A percentile compares a stretch with the other conserved stretches of the same genome.
These are phyloP conservation scores for Claviceps paspali DNA, from an alignment of 2,329 filamentous ascomycete genomes.

Conservation along the genomic window DNA sequence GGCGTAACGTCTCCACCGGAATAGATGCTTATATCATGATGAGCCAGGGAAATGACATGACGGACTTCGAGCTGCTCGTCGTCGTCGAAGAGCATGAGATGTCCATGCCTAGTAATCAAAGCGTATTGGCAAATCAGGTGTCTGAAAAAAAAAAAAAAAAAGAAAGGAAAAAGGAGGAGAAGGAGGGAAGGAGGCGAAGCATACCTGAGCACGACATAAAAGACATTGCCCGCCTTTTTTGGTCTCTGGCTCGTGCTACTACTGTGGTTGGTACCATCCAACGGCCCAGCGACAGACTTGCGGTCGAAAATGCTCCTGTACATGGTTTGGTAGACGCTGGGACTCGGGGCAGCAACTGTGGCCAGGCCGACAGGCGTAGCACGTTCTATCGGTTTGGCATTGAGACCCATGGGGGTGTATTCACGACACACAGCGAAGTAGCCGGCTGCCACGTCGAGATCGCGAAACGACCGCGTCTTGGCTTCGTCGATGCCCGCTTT, in stretches of 20 bases:
- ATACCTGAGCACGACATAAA: slow-evolving; percentile 80
- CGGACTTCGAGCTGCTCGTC: slow-evolving; percentile 89
- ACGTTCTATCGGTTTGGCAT: slow-evolving; percentile 81
- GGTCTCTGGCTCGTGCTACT: slow-evolving; percentile 35
- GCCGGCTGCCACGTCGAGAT: slow-evolving; percentile 68
- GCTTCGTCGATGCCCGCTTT: slow-evolving; percentile 43
- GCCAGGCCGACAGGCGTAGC: slow-evolving; percentile 62
- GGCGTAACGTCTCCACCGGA: slow-evolving; percentile 63
- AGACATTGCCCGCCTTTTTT: slow-evolving; percentile 67
- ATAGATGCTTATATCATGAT: slow-evolving; percentile 75
- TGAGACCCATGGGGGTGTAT: slow-evolving; percentile 81
- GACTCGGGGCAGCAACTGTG: slow-evolving; percentile 64
- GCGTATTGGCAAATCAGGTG: neutral
- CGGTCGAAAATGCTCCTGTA: slow-evolving; percentile 91
- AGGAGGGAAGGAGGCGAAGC: slow-evolving; percentile 11
- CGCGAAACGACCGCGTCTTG: slow-evolving; percentile 38
- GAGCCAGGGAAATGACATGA: slow-evolving; percentile 83
- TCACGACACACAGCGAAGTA: slow-evolving; percentile 94
- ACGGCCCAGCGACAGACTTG: slow-evolving; percentile 34
- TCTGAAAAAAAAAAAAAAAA: neutral
- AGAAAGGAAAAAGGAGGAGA: neutral
- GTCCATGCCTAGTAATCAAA: slow-evolving; percentile 56
- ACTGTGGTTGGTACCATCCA: slow-evolving; percentile 32
- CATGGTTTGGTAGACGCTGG: slow-evolving; percentile 96
- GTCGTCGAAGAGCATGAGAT: slow-evolving; percentile 95